Evolutionary conservation across 805 yeast genomes (phyloP).

Genomic region (Grigorovia transvaalensis): DNA sequence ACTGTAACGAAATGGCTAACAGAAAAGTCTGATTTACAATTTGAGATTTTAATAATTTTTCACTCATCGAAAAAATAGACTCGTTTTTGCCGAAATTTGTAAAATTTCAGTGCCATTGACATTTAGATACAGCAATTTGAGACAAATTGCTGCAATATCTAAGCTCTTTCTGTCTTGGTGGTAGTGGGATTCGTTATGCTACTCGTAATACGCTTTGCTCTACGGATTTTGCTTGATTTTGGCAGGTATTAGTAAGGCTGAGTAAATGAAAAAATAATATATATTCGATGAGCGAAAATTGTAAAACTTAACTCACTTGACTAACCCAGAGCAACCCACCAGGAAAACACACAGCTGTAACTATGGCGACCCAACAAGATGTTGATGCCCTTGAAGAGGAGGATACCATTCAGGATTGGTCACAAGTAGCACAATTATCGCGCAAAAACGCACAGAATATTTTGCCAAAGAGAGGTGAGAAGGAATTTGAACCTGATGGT

Average conservation of each 20-base stretch:
- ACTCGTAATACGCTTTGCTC: too few species aligned
- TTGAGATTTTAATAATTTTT: background rate
- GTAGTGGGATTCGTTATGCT: too few species aligned
- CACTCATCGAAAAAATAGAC: background rate
- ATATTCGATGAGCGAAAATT: background rate
- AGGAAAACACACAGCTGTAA: background rate
- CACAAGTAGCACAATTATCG: conserved; percentile 26
- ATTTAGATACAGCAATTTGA: background rate
- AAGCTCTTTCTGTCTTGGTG: too few species aligned
- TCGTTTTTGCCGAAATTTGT: background rate
- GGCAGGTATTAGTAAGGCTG: background rate
- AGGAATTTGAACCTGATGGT: conserved; percentile 80
- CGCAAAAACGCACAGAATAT: conserved; percentile 11
- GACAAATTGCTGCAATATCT: background rate
- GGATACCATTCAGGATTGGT: conserved; percentile 49
- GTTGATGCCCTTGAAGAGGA: conserved; percentile 28
- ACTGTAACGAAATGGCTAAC: too few species aligned
- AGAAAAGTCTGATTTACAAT: background rate
- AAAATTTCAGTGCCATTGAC: background rate
- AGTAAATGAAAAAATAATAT: background rate
- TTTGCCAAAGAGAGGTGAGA: conserved; percentile 69
- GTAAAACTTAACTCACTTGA: background rate
- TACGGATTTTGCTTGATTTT: too few species aligned
- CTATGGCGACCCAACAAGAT: background rate
- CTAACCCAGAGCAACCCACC: background rate